Percentiles rank a stretch among this genome's conserved stretches.
These are phyloP conservation scores for Linum usitatissimum DNA, from an alignment of 345 rosid genomes.

Conservation along the genomic window DNA sequence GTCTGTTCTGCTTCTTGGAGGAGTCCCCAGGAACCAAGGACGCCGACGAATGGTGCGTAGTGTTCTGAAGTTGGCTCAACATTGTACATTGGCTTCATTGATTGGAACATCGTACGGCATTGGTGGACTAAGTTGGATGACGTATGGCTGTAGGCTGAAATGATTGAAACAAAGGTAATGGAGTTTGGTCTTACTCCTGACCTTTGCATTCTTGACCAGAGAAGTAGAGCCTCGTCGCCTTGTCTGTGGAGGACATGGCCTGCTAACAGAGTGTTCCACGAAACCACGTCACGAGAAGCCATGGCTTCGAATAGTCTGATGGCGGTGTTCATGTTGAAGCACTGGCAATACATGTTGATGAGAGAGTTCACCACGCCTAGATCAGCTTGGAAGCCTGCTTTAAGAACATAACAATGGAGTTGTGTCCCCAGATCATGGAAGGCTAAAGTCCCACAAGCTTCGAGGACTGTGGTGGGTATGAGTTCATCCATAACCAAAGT, in stretches of 20 bases:
- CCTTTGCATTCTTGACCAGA: conserved; percentile 46
- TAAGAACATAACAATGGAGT: conserved; percentile 51
- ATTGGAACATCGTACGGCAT: conserved; percentile 43
- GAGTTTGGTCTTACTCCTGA: conserved; percentile 38
- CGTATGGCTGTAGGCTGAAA: conserved; percentile 49
- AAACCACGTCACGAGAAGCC: conserved; percentile 42
- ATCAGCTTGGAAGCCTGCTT: conserved; percentile 41
- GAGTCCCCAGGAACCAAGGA: conserved; percentile 65
- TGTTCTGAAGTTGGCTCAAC: conserved; percentile 60
- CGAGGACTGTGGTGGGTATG: conserved; percentile 40
- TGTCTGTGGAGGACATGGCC: conserved; percentile 58
- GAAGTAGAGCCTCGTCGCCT: conserved; percentile 49
- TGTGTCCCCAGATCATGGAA: conserved; percentile 57
- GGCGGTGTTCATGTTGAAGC: conserved; percentile 36
- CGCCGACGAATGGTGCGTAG: conserved; percentile 48
- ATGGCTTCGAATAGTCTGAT: conserved; percentile 38
- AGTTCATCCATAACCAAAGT: conserved; percentile 46
- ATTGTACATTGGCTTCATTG: conserved; percentile 36
- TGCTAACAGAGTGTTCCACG: conserved; percentile 71
- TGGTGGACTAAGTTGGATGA: conserved; percentile 36
- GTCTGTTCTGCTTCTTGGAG: conserved; percentile 68
- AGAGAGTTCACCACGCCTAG: conserved; percentile 53
- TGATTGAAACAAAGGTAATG: conserved; percentile 38
- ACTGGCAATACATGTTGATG: conserved; percentile 68
- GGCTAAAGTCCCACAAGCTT: conserved; percentile 69